These are phyloP conservation scores for Chlorophyllum brunneum DNA, from an alignment of 768 basidiomycete species.

Conservation along the genomic window DNA sequence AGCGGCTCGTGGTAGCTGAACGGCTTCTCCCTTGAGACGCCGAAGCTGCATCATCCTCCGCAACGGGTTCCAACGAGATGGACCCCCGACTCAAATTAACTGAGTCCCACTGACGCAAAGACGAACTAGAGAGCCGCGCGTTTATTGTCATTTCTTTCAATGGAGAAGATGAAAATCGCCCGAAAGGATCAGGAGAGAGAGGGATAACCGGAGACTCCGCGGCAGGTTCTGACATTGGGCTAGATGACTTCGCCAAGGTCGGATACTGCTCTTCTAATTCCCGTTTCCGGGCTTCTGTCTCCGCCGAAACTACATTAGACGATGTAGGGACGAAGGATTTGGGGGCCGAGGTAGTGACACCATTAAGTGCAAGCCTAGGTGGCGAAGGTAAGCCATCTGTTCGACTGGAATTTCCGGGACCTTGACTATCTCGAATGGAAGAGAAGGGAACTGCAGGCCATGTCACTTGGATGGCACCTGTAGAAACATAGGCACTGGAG, in stretches of 20 bases:
- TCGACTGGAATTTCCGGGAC: constrained; percentile 19
- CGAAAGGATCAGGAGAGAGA: constrained; percentile 82
- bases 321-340: constrained; percentile 34
- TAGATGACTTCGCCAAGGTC: constrained; percentile 38
- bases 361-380: constrained; percentile 65
- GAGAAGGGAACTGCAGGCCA: constrained; percentile 44
- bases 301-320: constrained; percentile 31
- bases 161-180: constrained; percentile 67
- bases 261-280: constrained; percentile 48
- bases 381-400: constrained; percentile 42
- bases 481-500: background rate
- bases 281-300: constrained; percentile 44
- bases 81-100: constrained; percentile 20
- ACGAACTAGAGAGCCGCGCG: constrained; percentile 24
- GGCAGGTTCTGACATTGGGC: constrained; percentile 18
- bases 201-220: constrained; percentile 66
- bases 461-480: constrained; percentile 13
- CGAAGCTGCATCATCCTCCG: constrained; percentile 12
- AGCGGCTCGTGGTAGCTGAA: constrained; percentile 52
- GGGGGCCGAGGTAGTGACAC: constrained; percentile 59
- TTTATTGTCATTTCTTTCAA: constrained; percentile 23
- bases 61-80: constrained; percentile 11
- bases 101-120: constrained; percentile 40
- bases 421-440: constrained; percentile 22
- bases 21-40: constrained; percentile 17